Conservation (phyloP, 2,329 filamentous ascomycete species). For the Onygena corvina region DNA sequence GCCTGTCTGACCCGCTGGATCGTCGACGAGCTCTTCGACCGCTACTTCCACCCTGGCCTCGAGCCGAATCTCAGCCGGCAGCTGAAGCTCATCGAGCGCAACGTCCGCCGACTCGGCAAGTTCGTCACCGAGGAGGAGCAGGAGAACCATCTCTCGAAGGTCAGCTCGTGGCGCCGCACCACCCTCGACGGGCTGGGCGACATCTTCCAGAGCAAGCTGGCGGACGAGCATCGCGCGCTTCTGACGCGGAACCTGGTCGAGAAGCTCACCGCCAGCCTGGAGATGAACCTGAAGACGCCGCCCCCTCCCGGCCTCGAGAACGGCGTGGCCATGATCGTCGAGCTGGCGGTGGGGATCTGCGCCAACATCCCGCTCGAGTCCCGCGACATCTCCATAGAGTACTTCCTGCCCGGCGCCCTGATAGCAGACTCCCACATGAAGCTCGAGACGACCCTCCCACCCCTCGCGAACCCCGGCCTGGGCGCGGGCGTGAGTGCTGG, state of each 20-base stretch:
- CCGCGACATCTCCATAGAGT: slow-evolving; percentile 76
- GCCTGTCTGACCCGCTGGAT: slow-evolving; percentile 84
- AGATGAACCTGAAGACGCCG: slow-evolving; percentile 62
- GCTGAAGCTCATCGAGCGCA: slow-evolving; percentile 76
- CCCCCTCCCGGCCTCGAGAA: slow-evolving; percentile 72
- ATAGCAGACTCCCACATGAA: slow-evolving; percentile 72
- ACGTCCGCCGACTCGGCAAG: slow-evolving; percentile 65
- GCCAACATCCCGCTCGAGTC: slow-evolving; percentile 82
- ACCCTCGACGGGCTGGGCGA: slow-evolving; percentile 83
- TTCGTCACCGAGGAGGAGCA: slow-evolving; percentile 73
- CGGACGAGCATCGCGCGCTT: slow-evolving; percentile 52
- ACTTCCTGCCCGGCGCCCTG: slow-evolving; percentile 63
- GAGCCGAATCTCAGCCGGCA: slow-evolving; percentile 63
- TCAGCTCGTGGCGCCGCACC: slow-evolving; percentile 85
- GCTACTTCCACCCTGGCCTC: slow-evolving; percentile 82
- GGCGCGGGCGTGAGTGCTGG: slow-evolving; percentile 15
- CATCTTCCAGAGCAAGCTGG: slow-evolving; percentile 52
- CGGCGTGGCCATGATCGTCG: slow-evolving; percentile 82
- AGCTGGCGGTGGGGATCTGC: slow-evolving; percentile 74
- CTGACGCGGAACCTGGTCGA: slow-evolving; percentile 60
- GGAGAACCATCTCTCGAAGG: slow-evolving; percentile 73
- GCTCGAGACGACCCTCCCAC: slow-evolving; percentile 56
- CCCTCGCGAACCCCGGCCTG: slow-evolving; percentile 39
- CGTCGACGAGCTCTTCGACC: slow-evolving; percentile 79
- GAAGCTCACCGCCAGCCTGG: slow-evolving; percentile 56